These are phyloP conservation scores for Anastatica hierochuntica DNA, from an alignment of 345 rosid species.

Conservation along the genomic window DNA sequence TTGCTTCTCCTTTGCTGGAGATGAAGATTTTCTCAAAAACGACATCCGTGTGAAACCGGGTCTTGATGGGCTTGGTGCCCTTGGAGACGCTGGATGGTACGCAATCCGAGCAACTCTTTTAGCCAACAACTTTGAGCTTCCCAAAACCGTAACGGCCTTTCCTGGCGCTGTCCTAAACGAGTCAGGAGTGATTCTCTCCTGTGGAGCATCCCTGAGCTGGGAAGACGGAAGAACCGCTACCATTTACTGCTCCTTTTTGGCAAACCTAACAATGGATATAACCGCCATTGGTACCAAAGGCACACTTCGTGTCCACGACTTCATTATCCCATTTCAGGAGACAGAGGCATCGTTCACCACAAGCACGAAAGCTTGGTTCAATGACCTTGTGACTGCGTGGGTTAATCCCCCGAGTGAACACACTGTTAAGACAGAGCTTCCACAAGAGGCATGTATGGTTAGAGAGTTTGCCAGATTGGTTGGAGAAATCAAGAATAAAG, in stretches of 20 bases:
- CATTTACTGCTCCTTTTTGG: slow-evolving; percentile 63
- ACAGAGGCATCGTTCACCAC: slow-evolving; percentile 41
- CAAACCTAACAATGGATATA: slow-evolving; percentile 63
- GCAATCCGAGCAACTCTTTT: slow-evolving; percentile 48
- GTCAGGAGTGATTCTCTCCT: slow-evolving; percentile 59
- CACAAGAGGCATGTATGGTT: slow-evolving; percentile 81
- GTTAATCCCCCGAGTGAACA: slow-evolving; percentile 43
- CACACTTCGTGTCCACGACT: slow-evolving; percentile 56
- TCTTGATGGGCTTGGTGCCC: slow-evolving; percentile 80
- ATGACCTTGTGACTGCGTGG: slow-evolving; percentile 30
- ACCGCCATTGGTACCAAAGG: slow-evolving; percentile 70
- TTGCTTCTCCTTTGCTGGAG: slow-evolving; percentile 45
- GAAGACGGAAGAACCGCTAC: slow-evolving; percentile 66
- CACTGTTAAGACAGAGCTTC: slow-evolving; percentile 39
- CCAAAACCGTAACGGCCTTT: slow-evolving; percentile 45
- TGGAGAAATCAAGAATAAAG: slow-evolving; percentile 37
- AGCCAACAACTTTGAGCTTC: slow-evolving; percentile 59
- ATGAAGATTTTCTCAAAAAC: slow-evolving; percentile 51
- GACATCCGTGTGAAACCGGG: slow-evolving; percentile 83
- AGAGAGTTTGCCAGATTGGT: slow-evolving; percentile 61
- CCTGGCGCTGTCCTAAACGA: slow-evolving; percentile 47
- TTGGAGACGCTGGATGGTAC: slow-evolving; percentile 96
- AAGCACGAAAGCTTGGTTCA: slow-evolving; percentile 38
- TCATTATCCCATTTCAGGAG: slow-evolving; percentile 59
- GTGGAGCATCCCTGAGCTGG: slow-evolving; percentile 74